phyloP scores from a whole-genome alignment of 345 rosid genomes.

The Arabidopsis arenosa region DNA sequence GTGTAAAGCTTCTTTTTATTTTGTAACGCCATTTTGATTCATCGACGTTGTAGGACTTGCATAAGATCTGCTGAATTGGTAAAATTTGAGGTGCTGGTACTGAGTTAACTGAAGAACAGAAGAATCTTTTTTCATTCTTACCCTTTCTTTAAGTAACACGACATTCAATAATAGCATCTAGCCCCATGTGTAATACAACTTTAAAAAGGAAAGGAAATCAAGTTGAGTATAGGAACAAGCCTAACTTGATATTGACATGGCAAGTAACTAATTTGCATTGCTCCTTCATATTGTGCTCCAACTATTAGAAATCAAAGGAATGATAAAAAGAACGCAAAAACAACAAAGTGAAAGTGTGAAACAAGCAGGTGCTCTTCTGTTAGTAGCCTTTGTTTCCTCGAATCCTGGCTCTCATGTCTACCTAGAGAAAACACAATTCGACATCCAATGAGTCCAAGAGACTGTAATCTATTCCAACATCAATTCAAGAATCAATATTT shows the following conservation, averaged over 20 bases:
- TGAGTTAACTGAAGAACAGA: conserved; percentile 15
- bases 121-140: conserved; percentile 2
- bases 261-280: conserved; percentile 11
- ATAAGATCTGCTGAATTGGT: conserved; percentile 31
- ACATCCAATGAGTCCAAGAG: conserved; percentile 1
- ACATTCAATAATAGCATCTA: neutral
- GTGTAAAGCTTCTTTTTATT: conserved; percentile 44
- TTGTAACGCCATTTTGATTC: conserved; percentile 36
- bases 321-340: neutral
- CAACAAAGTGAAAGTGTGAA: conserved; percentile 10
- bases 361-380: conserved; percentile 22
- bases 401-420: conserved; percentile 97
- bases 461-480: neutral
- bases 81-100: conserved; percentile 9
- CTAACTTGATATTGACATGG: conserved; percentile 42
- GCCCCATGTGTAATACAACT: conserved; percentile 25
- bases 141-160: conserved; percentile 11
- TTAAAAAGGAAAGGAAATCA: conserved; percentile 20
- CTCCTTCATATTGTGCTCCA: neutral
- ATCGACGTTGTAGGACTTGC: conserved; percentile 36
- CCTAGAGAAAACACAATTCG: conserved; percentile 47
- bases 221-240: conserved; percentile 38
- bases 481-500: neutral
- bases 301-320: conserved; percentile 16
- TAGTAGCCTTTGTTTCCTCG: conserved; percentile 96